Conservation (phyloP, 805 yeast species). For the Starmerella powellii region DNA sequence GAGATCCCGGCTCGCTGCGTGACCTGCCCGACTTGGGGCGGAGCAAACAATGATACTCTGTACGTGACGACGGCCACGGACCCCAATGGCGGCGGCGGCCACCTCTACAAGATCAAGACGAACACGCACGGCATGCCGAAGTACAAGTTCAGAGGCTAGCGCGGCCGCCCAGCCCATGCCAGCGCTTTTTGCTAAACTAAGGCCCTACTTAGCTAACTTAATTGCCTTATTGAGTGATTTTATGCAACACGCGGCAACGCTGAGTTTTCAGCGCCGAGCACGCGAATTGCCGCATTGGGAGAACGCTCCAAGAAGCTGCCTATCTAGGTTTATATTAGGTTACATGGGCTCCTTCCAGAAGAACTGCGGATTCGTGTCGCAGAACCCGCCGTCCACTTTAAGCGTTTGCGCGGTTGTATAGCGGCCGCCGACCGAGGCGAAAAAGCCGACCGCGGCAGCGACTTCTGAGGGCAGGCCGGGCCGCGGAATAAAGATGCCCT, state of each 20-base stretch:
- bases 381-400: constrained; percentile 16
- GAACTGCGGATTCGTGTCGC: constrained; percentile 14
- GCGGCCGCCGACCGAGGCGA: constrained; percentile 13
- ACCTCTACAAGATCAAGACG: constrained; percentile 25
- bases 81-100: constrained; percentile 27
- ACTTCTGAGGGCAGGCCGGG: constrained; percentile 18
- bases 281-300: no score
- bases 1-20: constrained; percentile 20
- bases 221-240: no score
- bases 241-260: no score
- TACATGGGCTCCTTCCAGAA: constrained; percentile 5
- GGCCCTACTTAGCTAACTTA: no score
- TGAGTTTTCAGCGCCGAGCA: no score
- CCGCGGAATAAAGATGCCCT: constrained; percentile 9
- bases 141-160: constrained; percentile 25
- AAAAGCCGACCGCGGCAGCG: constrained; percentile 10
- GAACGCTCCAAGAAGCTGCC: no score
- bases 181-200: no score
- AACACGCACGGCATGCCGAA: constrained; percentile 25
- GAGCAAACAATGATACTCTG: constrained; percentile 24
- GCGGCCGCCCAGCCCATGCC: no score
- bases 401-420: constrained; percentile 17
- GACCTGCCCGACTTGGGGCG: constrained; percentile 33
- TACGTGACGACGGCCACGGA: constrained; percentile 26
- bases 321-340: no score